Percentiles rank a stretch among this genome's conserved stretches.
phyloP scores from a whole-genome alignment of 805 yeast genomes.

The Saccharomycopsis malanga region DNA sequence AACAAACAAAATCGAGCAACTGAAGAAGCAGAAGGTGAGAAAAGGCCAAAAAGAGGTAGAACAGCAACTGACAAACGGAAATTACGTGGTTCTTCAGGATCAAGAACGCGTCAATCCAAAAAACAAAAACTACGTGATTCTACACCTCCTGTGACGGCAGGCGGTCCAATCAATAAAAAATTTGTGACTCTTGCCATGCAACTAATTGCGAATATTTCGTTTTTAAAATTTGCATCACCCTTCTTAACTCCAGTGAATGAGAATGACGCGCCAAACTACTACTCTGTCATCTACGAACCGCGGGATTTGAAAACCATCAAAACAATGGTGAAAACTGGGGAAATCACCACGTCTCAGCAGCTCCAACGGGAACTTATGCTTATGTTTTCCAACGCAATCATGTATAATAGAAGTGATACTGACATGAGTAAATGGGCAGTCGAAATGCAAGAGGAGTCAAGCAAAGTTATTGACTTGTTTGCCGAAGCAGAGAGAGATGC shows the following conservation, averaged over 20 bases:
- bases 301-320: slow-evolving; percentile 61
- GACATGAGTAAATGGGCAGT: slow-evolving; percentile 56
- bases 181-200: slow-evolving; percentile 58
- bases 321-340: slow-evolving; percentile 50
- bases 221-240: slow-evolving; percentile 67
- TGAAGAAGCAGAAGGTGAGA: neutral
- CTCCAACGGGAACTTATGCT: slow-evolving; percentile 62
- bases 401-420: slow-evolving; percentile 65
- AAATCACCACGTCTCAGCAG: slow-evolving; percentile 41
- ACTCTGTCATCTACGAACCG: slow-evolving; percentile 53
- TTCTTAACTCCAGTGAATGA: slow-evolving; percentile 64
- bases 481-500: slow-evolving; percentile 40
- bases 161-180: slow-evolving; percentile 36
- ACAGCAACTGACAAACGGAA: neutral
- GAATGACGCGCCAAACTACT: slow-evolving; percentile 64
- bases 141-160: neutral
- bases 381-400: slow-evolving; percentile 79
- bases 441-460: slow-evolving; percentile 66
- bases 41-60: slow-evolving; percentile 1
- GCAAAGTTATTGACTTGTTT: slow-evolving; percentile 48
- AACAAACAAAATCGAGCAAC: neutral
- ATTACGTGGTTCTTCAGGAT: neutral
- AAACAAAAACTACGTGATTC: neutral
- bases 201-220: slow-evolving; percentile 55
- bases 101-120: neutral